A percentile compares a stretch with the other conserved stretches of the same genome.
phyloP scores from a whole-genome alignment of 2,329 filamentous ascomycete genomes.

The Phialemonium atrogriseum region DNA sequence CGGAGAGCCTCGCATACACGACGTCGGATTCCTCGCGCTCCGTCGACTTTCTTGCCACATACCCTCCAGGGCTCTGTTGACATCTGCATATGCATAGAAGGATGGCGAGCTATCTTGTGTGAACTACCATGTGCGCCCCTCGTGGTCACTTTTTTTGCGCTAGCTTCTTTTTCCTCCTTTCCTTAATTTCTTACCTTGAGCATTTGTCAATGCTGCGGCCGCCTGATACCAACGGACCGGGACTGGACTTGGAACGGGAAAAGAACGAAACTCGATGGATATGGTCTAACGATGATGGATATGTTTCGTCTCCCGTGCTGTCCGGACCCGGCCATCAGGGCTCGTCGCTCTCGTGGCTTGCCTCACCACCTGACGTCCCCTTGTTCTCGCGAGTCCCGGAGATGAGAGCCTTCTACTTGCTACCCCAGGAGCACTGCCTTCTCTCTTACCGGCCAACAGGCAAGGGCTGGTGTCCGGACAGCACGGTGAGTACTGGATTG shows the following conservation, averaged over 20 bases:
- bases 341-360: conserved; percentile 15
- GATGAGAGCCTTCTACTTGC: no score
- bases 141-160: no score
- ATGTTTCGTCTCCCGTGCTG: conserved; percentile 28
- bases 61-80: conserved; percentile 4
- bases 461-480: conserved; percentile 36
- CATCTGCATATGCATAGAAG: no score
- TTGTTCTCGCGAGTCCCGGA: no score
- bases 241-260: conserved; percentile 21
- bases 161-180: conserved; percentile 15
- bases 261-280: conserved; percentile 9
- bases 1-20: background rate
- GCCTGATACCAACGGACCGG: conserved; percentile 17
- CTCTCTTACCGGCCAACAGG: conserved; percentile 21
- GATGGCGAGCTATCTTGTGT: no score
- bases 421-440: conserved; percentile 3
- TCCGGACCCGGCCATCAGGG: conserved; percentile 26
- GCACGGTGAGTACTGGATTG: conserved; percentile 44
- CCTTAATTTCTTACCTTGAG: conserved; percentile 15
- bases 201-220: conserved; percentile 6
- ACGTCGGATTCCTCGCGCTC: conserved; percentile 11
- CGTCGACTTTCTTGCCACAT: no score
- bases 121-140: no score
- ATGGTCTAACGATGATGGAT: conserved; percentile 13
- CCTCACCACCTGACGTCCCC: conserved; percentile 5